Conservation (phyloP, 2,329 filamentous ascomycete genomes). For the Fusarium begoniae region DNA sequence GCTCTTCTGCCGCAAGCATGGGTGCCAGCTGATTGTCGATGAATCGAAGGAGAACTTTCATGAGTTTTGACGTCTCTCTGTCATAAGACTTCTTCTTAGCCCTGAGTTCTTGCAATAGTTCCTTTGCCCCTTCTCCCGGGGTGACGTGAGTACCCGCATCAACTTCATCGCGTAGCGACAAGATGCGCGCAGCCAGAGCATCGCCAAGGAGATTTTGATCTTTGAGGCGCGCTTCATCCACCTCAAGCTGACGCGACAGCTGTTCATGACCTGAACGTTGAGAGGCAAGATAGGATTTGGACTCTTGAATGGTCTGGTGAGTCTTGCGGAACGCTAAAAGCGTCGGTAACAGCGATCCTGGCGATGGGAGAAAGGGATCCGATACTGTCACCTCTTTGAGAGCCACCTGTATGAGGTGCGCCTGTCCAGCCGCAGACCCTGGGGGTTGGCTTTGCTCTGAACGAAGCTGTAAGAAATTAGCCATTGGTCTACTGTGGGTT, state of each 20-base stretch:
- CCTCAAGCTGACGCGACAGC: constrained; percentile 58
- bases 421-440: constrained; percentile 45
- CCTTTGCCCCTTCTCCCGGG: constrained; percentile 68
- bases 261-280: constrained; percentile 55
- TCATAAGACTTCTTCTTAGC: constrained; percentile 69
- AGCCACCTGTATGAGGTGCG: constrained; percentile 66
- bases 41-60: constrained; percentile 73
- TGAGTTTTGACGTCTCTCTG: constrained; percentile 66
- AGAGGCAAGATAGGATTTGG: constrained; percentile 64
- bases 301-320: constrained; percentile 70
- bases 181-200: constrained; percentile 66
- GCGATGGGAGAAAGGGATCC: constrained; percentile 71
- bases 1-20: constrained; percentile 84
- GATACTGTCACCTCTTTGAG: constrained; percentile 70
- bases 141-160: constrained; percentile 66
- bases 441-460: constrained; percentile 34
- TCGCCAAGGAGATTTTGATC: constrained; percentile 66
- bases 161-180: constrained; percentile 65
- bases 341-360: constrained; percentile 74
- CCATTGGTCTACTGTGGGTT: background rate
- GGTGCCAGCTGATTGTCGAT: constrained; percentile 75
- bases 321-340: constrained; percentile 76
- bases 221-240: constrained; percentile 59
- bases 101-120: constrained; percentile 69
- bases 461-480: constrained; percentile 41